Evolutionary conservation across 345 rosid genomes (phyloP).

Genomic region (Gossypium anomalum): DNA sequence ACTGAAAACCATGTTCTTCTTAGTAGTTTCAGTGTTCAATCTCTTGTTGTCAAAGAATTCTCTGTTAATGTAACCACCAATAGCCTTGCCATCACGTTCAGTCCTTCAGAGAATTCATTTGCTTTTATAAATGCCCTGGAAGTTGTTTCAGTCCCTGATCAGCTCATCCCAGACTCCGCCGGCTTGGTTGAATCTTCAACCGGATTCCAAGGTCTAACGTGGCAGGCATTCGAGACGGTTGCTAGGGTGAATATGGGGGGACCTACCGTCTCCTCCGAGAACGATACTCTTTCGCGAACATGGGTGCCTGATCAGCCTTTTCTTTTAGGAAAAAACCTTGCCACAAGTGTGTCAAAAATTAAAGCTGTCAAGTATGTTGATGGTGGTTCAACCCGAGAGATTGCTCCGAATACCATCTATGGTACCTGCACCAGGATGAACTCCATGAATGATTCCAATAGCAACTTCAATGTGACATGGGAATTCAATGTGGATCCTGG

Average conservation of each 20-base stretch:
- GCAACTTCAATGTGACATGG: conserved; percentile 76
- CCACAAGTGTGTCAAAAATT: conserved; percentile 31
- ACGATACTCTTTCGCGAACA: conserved; percentile 72
- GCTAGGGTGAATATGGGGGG: conserved; percentile 94
- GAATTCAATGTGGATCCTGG: conserved; percentile 57
- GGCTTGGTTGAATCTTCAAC: conserved; percentile 18
- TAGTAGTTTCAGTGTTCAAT: conserved; percentile 35
- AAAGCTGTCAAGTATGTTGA: conserved; percentile 43
- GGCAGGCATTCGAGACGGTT: conserved; percentile 70
- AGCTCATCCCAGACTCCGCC: conserved; percentile 43
- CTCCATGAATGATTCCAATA: conserved; percentile 37
- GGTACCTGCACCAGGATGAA: conserved; percentile 68
- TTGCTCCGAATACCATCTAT: conserved; percentile 67
- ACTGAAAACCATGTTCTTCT: conserved; percentile 51
- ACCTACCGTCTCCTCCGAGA: conserved; percentile 36
- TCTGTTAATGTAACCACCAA: conserved; percentile 47
- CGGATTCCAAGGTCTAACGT: conserved; percentile 40
- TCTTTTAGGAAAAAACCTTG: conserved; percentile 37
- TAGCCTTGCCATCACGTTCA: conserved; percentile 52
- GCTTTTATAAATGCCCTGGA: conserved; percentile 75
- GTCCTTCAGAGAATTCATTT: conserved; percentile 50
- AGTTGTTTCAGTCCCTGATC: conserved; percentile 73
- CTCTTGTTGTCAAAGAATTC: conserved; percentile 55
- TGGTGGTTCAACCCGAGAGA: conserved; percentile 46
- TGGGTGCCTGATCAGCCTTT: conserved; percentile 67